phyloP scores from a whole-genome alignment of 2,329 filamentous ascomycete genomes.

The Fusarium chaquense region DNA sequence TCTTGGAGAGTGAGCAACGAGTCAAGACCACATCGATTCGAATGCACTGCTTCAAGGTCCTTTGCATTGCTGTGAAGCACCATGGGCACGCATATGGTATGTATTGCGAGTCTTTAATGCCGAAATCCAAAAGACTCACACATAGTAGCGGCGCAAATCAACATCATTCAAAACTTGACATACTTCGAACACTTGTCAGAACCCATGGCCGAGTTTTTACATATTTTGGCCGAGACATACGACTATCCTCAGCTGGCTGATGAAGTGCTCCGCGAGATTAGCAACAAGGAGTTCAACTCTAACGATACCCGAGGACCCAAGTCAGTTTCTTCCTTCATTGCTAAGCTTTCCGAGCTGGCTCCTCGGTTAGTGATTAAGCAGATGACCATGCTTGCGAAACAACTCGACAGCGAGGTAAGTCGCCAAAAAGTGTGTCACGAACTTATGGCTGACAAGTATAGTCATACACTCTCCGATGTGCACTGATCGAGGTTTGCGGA shows the following conservation, averaged over 20 bases:
- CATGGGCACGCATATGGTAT: conserved; percentile 95
- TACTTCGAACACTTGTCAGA: conserved; percentile 99
- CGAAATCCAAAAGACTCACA: conserved; percentile 45
- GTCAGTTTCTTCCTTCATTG: conserved; percentile 92
- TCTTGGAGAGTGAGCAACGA: conserved; percentile 92
- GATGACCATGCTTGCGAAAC: conserved; percentile 93
- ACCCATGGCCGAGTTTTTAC: conserved; percentile 97
- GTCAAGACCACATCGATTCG: conserved; percentile 89
- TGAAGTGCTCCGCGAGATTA: conserved; percentile 92
- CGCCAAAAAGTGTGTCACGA: too few relatives aligned
- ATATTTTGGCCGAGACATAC: conserved; percentile 96
- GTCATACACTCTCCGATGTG: conserved; percentile 93
- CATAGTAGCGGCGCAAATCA: conserved; percentile 86
- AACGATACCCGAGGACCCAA: conserved; percentile 97
- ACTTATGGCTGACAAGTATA: conserved; percentile 52
- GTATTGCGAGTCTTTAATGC: background rate
- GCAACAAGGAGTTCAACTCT: conserved; percentile 97
- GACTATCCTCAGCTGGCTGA: conserved; percentile 96
- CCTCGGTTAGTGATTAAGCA: conserved; percentile 96
- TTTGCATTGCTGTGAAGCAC: conserved; percentile 97
- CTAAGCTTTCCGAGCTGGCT: conserved; percentile 91
- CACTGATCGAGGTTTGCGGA: conserved; percentile 95
- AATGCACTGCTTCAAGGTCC: conserved; percentile 97
- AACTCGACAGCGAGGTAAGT: conserved; percentile 89
- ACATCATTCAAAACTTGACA: conserved; percentile 95